Percentiles rank a stretch among this genome's conserved stretches.
phyloP scores from a whole-genome alignment of 331 rosid genomes.

The Stylosanthes scabra region DNA sequence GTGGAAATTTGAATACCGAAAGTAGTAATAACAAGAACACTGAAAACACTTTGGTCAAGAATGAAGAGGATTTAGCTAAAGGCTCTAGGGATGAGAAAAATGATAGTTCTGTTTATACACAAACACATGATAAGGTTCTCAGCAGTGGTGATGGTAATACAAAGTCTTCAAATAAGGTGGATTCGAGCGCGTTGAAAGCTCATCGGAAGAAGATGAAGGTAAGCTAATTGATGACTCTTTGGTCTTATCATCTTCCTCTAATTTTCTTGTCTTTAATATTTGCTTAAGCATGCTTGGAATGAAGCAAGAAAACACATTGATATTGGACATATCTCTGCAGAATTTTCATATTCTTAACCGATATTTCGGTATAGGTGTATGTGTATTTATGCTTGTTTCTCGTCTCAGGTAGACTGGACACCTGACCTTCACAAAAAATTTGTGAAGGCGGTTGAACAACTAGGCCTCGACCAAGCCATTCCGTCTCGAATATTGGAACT shows the following conservation, averaged over 20 bases:
- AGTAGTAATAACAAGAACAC: slow-evolving; percentile 48
- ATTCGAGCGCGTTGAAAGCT: slow-evolving; percentile 51
- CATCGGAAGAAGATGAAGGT: slow-evolving; percentile 86
- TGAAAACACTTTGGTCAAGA: slow-evolving; percentile 47
- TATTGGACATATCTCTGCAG: background rate
- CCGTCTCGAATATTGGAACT: slow-evolving; percentile 95
- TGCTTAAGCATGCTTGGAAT: slow-evolving; percentile 18
- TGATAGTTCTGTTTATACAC: slow-evolving; percentile 37
- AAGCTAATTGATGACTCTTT: slow-evolving; percentile 32
- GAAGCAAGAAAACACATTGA: slow-evolving; percentile 6
- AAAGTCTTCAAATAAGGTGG: slow-evolving; percentile 50
- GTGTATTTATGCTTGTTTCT: slow-evolving; percentile 3
- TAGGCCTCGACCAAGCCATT: slow-evolving; percentile 96
- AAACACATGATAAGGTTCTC: slow-evolving; percentile 41
- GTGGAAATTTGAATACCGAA: slow-evolving; percentile 52
- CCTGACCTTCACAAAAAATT: slow-evolving; percentile 89
- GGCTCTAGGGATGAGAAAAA: slow-evolving; percentile 46
- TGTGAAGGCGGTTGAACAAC: slow-evolving; percentile 91
- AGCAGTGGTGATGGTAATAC: slow-evolving; percentile 43
- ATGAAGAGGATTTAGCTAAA: slow-evolving; percentile 55
- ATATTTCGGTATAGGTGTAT: no score
- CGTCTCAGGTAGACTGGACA: slow-evolving; percentile 96
- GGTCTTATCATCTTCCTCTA: slow-evolving; percentile 23
- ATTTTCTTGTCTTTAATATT: background rate
- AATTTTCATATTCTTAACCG: slow-evolving; percentile 9